phyloP scores from a whole-genome alignment of 495 filamentous ascomycete genomes.

The Aspergillus bridgeri region DNA sequence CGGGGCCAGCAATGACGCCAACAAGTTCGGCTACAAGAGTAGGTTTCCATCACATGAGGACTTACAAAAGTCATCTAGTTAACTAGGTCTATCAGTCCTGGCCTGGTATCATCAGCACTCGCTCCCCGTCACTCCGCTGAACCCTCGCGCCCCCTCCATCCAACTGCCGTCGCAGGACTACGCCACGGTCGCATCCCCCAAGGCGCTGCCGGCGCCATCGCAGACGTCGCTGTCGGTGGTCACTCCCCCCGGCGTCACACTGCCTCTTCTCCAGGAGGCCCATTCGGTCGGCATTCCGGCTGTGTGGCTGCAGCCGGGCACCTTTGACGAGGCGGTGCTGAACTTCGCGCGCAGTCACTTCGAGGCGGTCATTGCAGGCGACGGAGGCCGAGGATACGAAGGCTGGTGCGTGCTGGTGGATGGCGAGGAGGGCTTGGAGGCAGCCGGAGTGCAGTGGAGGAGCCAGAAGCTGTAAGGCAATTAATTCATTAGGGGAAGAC shows the following conservation, averaged over 20 bases:
- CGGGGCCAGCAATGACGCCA: conserved; percentile 77
- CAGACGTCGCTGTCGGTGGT: conserved; percentile 80
- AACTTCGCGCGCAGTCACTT: conserved; percentile 63
- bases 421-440: conserved; percentile 67
- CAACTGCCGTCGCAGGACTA: conserved; percentile 50
- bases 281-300: conserved; percentile 71
- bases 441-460: conserved; percentile 53
- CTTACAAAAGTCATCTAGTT: neutral
- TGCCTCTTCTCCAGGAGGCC: conserved; percentile 70
- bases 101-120: conserved; percentile 79
- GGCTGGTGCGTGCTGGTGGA: conserved; percentile 93
- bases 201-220: conserved; percentile 56
- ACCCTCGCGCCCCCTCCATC: conserved; percentile 65
- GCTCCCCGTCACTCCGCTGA: conserved; percentile 77
- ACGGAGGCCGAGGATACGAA: conserved; percentile 63
- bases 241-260: conserved; percentile 74
- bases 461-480: conserved; percentile 36
- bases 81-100: conserved; percentile 59
- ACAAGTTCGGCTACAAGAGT: conserved; percentile 93
- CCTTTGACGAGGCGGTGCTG: conserved; percentile 70
- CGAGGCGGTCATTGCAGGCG: conserved; percentile 65
- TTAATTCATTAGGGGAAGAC: too few relatives aligned
- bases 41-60: conserved; percentile 13
- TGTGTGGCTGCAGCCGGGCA: conserved; percentile 92
- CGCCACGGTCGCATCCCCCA: conserved; percentile 62